Evolutionary conservation across 73 alveolate species (phyloP).

Genomic region (Diophrys appendiculata): DNA sequence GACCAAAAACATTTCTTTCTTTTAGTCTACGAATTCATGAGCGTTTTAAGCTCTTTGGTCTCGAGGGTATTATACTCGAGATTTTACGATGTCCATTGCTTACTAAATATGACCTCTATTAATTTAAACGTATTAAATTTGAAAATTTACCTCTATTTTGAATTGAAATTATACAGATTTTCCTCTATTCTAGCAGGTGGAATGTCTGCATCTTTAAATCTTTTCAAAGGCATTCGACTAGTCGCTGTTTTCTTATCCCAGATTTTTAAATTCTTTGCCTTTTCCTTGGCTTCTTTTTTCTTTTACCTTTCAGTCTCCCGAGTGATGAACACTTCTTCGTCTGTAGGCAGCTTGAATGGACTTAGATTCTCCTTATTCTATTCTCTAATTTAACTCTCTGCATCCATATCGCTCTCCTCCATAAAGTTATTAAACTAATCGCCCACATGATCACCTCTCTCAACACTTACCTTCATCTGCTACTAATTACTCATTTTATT

Average conservation of each 20-base stretch:
- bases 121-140: background rate
- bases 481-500: too few species aligned
- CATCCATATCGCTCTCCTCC: too few species aligned
- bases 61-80: constrained; percentile 55
- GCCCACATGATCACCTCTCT: too few species aligned
- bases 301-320: constrained; percentile 65
- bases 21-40: constrained; percentile 67
- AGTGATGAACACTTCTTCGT: constrained; percentile 73
- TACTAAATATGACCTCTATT: constrained; percentile 37
- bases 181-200: constrained; percentile 47
- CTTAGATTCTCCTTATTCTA: constrained; percentile 13
- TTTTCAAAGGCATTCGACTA: constrained; percentile 47
- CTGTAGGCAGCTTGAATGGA: constrained; percentile 68
- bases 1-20: constrained; percentile 78
- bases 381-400: background rate
- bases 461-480: too few species aligned
- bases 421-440: too few species aligned
- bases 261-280: constrained; percentile 64
- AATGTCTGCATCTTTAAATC: constrained; percentile 44
- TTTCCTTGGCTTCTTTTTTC: constrained; percentile 71
- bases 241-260: constrained; percentile 76
- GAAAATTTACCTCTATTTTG: constrained; percentile 11
- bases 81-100: constrained; percentile 55
- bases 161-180: constrained; percentile 47
- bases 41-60: constrained; percentile 61